These are phyloP conservation scores for Curvularia hawaiiensis DNA, from an alignment of 2,329 filamentous ascomycete genomes.

Conservation along the genomic window DNA sequence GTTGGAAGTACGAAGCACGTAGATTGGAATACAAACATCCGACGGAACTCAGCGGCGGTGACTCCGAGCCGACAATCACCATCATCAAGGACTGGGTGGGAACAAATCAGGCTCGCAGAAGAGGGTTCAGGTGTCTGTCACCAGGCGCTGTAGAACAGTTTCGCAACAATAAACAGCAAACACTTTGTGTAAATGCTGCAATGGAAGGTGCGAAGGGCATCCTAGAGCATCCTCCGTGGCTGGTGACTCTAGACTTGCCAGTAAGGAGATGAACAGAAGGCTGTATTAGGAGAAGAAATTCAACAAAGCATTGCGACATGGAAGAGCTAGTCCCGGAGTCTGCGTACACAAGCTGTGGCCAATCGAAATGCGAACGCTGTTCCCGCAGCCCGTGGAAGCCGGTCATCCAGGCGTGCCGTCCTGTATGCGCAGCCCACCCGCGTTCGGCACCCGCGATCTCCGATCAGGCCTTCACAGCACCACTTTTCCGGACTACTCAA, in stretches of 20 bases:
- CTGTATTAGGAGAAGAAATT: background rate
- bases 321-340: no score
- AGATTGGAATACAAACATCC: constrained; percentile 35
- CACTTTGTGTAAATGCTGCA: constrained; percentile 61
- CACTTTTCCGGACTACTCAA: background rate
- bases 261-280: background rate
- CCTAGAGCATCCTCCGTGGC: constrained; percentile 58
- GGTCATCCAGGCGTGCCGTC: background rate
- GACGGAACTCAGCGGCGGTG: constrained; percentile 2
- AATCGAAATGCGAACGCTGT: background rate
- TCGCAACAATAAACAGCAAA: constrained; percentile 54
- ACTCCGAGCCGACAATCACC: constrained; percentile 15
- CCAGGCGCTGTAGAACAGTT: constrained; percentile 33
- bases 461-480: constrained; percentile 9
- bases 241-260: constrained; percentile 56
- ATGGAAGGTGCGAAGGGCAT: constrained; percentile 56
- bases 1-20: constrained; percentile 40
- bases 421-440: constrained; percentile 1
- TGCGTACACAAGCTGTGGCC: background rate
- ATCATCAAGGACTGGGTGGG: constrained; percentile 29
- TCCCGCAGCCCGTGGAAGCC: constrained; percentile 9
- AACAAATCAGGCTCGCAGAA: constrained; percentile 28
- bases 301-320: no score
- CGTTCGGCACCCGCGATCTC: constrained; percentile 12
- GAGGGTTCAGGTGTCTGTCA: constrained; percentile 30